Evolutionary conservation across 148 eudicot species (phyloP), one percentile per base, ranked within the genome.

Genomic region (Camellia japonica): DNA sequence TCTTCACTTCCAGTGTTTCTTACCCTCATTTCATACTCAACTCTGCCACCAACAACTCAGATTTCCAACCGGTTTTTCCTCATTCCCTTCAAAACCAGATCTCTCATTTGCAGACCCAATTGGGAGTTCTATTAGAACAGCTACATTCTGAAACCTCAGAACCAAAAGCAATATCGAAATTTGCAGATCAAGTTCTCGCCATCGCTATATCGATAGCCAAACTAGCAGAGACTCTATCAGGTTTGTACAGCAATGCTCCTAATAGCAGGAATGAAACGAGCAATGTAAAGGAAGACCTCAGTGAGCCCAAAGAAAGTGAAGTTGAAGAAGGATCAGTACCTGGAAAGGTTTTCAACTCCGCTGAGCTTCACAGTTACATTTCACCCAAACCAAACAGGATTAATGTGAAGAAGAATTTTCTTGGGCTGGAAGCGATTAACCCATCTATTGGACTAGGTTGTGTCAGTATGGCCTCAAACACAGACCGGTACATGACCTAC

Each of bases 121-220:
- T 70, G 23, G 84, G 80, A 51, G 2, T 38, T 14, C 70, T 82
- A n/a, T 8, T 82, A 51, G 69, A 64, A n/a, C 77, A 82, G 72
- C 75, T 82, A 15, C 84, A 71, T 23, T 12, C 62, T 47, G 55
- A 71, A 13, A 42, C 20, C 49, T 19, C 80, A 43, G 80, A 63
- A 30, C 3, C 44, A 19, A 61, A 62, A 41, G 16, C 77, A 7
- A 12, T 51, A 23, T 77, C 78, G 3, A 10, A 71, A 8, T 82
- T 77, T 18, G 77, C 84, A 38, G 78, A 82, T 55, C 81, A 82
- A 55, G 66, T 77, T 77, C 73, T 82, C 18, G 43, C 30, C 49
- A 82, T 82, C 44, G 84, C 84, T 55, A 2, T 82, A n/a, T 82
- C 80, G 43, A 30, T 82, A 14, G 81, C 71, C 70, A 82, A 64